Base-by-base conservation (phyloP, 805 yeast genomes). In the Ogataea populi-albae region DNA sequence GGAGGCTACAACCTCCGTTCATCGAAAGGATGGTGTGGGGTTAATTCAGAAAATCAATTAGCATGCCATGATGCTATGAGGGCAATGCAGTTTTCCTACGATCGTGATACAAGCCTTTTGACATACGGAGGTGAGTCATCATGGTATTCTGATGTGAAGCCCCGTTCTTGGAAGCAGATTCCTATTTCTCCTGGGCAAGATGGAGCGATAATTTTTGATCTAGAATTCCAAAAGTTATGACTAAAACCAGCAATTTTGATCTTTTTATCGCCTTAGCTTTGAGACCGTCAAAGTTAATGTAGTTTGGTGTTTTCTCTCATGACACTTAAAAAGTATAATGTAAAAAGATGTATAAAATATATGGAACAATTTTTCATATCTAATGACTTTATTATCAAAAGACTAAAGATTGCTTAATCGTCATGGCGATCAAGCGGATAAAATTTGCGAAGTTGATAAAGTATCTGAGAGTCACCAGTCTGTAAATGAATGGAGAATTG, bases 1-100 rank as follows among this genome's bases (percentile, higher is more conserved):
- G 93, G 93, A 3, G 93, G 93, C n/a, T 73, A 76, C 50, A 73
- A 77, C 38, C 53, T 89, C 29, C 69, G 69, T 41, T 73, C 93
- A 1, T 75, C 86, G 25, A 77, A 73, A 49, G 97, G 97, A 0
- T 73, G 66, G 41, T 89, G 97, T 64, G 81, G 78, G 2, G 45
- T 80, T 3, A 59, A 52, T 35, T 28, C 37, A 1, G 44, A 38
- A 5, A 62, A 61, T 2, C 46, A 52, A 5, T 50, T 65, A 5
- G 35, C 37, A 6, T 64, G 69, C 41, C 52, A 57, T 21, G 46
- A 52, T 26, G 50, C 54, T 8, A 44, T 57, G 6, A 44, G 59
- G 22, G 69, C 79, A 21, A 65, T 70, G 36, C 88, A 83, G 51
- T 85, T 85, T 55, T 74, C 71, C 30, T 69, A 65, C 44, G 73